Conservation (phyloP, 306 rosid species). For the Lathyrus oleraceus region DNA sequence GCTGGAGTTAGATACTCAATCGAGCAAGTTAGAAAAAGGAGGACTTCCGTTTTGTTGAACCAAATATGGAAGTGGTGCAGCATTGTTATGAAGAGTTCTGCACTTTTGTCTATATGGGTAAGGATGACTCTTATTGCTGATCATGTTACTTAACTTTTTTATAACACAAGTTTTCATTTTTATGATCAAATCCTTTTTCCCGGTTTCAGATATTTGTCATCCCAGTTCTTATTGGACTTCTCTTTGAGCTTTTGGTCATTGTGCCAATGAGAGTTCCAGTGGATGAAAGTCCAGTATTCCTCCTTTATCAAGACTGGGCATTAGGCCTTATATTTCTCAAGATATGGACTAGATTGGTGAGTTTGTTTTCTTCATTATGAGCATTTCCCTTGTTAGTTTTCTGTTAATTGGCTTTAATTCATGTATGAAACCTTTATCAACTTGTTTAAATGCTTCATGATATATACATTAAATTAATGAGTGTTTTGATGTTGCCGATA, state of each 20-base stretch:
- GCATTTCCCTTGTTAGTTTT: background rate
- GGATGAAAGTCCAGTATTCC: conserved; percentile 99
- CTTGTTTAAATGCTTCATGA: conserved; percentile 11
- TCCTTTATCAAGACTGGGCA: conserved; percentile 99
- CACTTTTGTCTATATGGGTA: conserved; percentile 94
- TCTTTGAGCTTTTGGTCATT: conserved; percentile 97
- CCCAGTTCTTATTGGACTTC: conserved; percentile 92
- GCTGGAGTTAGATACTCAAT: conserved; percentile 90
- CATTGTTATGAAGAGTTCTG: conserved; percentile 89
- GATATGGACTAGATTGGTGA: conserved; percentile 99
- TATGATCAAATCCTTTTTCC: conserved; percentile 14
- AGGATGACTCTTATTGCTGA: conserved; percentile 33
- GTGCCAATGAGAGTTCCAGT: conserved; percentile 99
- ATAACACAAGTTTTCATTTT: conserved; percentile 13
- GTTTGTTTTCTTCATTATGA: conserved; percentile 33
- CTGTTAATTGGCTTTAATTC: conserved; percentile 9
- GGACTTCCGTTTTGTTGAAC: conserved; percentile 62
- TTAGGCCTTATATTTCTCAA: conserved; percentile 96
- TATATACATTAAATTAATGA: conserved; percentile 1
- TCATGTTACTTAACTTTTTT: background rate
- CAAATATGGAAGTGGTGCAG: conserved; percentile 90
- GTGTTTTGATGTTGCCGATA: background rate
- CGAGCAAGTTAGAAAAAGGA: conserved; percentile 73
- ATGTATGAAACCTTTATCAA: background rate
- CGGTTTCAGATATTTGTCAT: conserved; percentile 78